Conservation (phyloP, 148 eudicot genomes). For the Limonium bicolor region DNA sequence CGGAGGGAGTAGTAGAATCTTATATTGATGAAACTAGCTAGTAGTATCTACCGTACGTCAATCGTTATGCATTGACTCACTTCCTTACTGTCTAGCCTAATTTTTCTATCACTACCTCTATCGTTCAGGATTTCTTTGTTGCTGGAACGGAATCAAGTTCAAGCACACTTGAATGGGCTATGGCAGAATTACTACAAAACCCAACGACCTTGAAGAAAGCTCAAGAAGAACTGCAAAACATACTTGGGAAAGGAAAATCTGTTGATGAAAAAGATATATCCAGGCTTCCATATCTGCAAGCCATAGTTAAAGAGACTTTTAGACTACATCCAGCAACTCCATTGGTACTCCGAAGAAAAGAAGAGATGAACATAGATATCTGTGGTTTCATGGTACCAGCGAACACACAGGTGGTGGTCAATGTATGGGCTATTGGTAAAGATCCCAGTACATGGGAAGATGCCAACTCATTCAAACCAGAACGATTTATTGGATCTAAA, state of each 20-base stretch:
- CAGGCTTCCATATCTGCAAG: constrained; percentile 2
- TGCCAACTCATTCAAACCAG: background rate
- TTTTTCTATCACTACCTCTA: too few relatives aligned
- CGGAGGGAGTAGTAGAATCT: too few relatives aligned
- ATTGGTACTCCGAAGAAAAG: background rate
- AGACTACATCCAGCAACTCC: constrained; percentile 2
- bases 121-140: background rate
- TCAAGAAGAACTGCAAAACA: background rate
- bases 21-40: too few relatives aligned
- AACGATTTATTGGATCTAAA: background rate
- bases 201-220: constrained; percentile 1
- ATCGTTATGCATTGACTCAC: too few relatives aligned
- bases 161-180: background rate
- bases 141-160: constrained; percentile 1
- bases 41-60: too few relatives aligned
- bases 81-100: background rate
- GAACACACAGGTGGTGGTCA: background rate
- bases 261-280: background rate
- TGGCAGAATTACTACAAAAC: background rate
- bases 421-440: constrained; percentile 4
- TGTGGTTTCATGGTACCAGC: background rate
- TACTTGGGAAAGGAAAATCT: background rate
- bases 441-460: background rate
- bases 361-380: background rate
- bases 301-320: background rate